Evolutionary conservation across 2,329 filamentous ascomycete genomes (phyloP).

Genomic region (Ceratocystis lukuohia): DNA sequence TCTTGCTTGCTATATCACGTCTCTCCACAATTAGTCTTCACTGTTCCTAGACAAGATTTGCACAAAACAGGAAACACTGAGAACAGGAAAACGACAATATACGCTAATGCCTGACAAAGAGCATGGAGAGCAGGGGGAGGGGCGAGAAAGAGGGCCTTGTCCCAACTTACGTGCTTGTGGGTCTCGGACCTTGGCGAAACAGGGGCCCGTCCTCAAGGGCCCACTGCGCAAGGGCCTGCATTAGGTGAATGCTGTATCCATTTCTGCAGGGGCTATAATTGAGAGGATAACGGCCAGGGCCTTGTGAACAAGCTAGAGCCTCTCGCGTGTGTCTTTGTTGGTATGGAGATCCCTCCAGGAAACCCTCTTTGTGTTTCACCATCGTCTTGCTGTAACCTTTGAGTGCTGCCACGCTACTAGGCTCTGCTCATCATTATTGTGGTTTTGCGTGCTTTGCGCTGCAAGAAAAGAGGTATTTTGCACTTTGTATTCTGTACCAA

Average conservation of each 20-base stretch:
- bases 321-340: background rate
- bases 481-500: background rate
- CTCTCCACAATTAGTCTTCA: background rate
- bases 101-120: background rate
- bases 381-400: background rate
- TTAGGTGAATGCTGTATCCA: background rate
- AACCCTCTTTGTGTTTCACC: background rate
- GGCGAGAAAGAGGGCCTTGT: background rate
- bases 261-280: constrained; percentile 1
- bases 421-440: too few species aligned
- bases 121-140: background rate
- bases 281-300: background rate
- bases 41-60: background rate
- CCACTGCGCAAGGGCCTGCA: background rate
- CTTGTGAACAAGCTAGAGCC: background rate
- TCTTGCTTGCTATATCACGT: background rate
- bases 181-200: constrained; percentile 7
- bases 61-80: background rate
- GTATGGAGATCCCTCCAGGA: background rate
- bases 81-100: background rate
- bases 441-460: background rate
- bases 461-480: background rate
- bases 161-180: background rate
- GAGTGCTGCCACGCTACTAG: background rate
- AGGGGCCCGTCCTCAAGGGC: background rate